Evolutionary conservation across 2,329 filamentous ascomycete species (phyloP), one percentile per base, ranked within the genome.

Genomic region (Teratosphaeria nubilosa): DNA sequence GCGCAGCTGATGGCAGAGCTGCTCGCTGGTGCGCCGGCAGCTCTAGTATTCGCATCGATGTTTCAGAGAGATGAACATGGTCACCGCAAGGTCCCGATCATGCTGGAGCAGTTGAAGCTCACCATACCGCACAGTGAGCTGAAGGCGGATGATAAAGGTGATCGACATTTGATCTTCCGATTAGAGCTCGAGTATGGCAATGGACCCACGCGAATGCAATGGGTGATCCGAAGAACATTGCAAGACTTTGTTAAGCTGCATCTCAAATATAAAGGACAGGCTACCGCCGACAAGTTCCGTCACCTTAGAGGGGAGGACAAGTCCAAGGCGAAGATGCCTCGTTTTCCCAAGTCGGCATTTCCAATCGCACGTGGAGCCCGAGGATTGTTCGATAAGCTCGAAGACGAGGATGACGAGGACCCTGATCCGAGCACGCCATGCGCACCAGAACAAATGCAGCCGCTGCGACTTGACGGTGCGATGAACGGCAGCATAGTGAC

Each of bases 171-270:
- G 68, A 81, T 94, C 9, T 96, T 97, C 72, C 87, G 86, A 51
- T 91, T 99, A 58, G 90, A 96, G 66, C 79, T 99, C 16, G 94
- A 99, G 71, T 99, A 99, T 71, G 94, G 94, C 14, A 97, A 89
- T 70, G 95, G 94, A 0, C 84, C 94, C 58, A 96, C 92, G 57
- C 83, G 94, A 58, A 97, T 99, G 95, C 90, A 89, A 69, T 99
- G 94, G 94, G 86, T 89, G 20, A 89, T 99, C 59, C 86, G 90
- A 67, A 83, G 94, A 56, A 91, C 90, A 10, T 82, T 97, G 45
- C 82, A 85, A 65, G 94, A 99, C 70, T 96, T 99, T 66, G 84
- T 90, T 65, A 95, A 96, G 66, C 78, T 99, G 37, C 94, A 99
- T 74, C 79, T 91, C 68, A 91, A 95, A 66, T 99, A 97, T 80